Base-by-base conservation (phyloP, 768 basidiomycete genomes). In the Panus rudis region DNA sequence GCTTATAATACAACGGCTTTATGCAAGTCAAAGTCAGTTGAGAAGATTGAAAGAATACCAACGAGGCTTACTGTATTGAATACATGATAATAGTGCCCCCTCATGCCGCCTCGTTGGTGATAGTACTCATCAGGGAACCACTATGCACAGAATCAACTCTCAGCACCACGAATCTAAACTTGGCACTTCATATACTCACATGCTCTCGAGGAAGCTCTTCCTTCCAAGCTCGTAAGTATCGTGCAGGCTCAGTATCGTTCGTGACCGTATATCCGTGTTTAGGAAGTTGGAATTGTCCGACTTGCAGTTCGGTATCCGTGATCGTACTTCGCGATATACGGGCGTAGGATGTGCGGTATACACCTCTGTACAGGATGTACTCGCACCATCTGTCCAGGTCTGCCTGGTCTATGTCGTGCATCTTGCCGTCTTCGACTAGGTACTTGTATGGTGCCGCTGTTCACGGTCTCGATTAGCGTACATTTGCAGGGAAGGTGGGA, bases 301-400 rank as follows among this genome's bases (percentile, higher is more conserved):
- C 78, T 62, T 92, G 92, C 40, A 92, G 71, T 55, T 93, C 90
- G 1, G 92, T 93, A 55, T 94, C 92, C 20, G 88, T 92, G 49
- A 94, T 84, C 25, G 79, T 79, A 19, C 87, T 81, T 16, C 88
- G 75, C 10, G 89, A 87, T 14, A 94, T 62, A 14, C 91, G 75
- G 0, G 84, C 90, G 57, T 89, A 93, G n/a, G 81, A 67, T 3
- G 84, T 87, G 14, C 85, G 72, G 56, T 87, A 82, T 20, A 90
- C 54, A 2, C 83, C 87, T 10, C 90, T 76, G 58, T 89, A 93
- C 20, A 89, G 64, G 39, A 94, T 89, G 56, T 93, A 93, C 68
- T 93, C 87, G 65, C 91, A 94, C 85, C 86, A 89, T 35, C 86
- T 69, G 52, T 85, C 84, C 52, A 47, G 52, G 59, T 90, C 86